Percentiles rank a stretch among this genome's conserved stretches.
These are phyloP conservation scores for Saccharomyces eubayanus DNA, from an alignment of 805 yeast genomes.

Conservation along the genomic window DNA sequence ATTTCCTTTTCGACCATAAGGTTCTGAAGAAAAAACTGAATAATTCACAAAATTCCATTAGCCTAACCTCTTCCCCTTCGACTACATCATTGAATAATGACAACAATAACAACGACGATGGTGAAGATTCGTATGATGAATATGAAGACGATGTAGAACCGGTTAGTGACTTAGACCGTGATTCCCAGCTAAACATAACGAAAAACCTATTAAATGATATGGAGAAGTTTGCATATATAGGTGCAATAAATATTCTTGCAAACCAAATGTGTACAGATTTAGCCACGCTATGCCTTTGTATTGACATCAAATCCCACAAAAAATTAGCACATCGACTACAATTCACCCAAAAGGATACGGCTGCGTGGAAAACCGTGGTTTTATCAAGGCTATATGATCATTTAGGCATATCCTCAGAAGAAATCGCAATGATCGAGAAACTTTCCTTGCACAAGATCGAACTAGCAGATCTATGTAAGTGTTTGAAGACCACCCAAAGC, in stretches of 20 bases:
- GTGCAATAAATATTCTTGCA: conserved; percentile 64
- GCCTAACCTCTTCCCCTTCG: conserved; percentile 1
- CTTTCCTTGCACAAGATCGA: conserved; percentile 77
- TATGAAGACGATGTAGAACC: conserved; percentile 34
- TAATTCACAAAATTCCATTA: conserved; percentile 8
- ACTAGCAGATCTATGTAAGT: conserved; percentile 58
- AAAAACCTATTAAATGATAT: conserved; percentile 71
- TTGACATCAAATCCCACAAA: conserved; percentile 38
- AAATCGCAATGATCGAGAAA: conserved; percentile 78
- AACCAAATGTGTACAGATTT: conserved; percentile 78
- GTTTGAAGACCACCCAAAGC: conserved; percentile 44
- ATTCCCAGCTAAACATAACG: conserved; percentile 62
- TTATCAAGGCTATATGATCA: conserved; percentile 70
- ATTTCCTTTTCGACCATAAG: conserved; percentile 41
- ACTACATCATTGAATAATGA: conserved; percentile 5
- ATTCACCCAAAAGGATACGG: conserved; percentile 65
- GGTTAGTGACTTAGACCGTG: conserved; percentile 31
- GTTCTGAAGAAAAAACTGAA: conserved; percentile 19
- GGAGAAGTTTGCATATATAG: conserved; percentile 88
- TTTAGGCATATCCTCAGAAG: conserved; percentile 67
- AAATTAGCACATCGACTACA: conserved; percentile 54
- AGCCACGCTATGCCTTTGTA: conserved; percentile 47
- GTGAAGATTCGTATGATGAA: conserved; percentile 31
- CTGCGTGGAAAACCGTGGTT: conserved; percentile 73
- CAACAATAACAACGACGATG: conserved; percentile 18